Evolutionary conservation across 495 filamentous ascomycete species (phyloP), one percentile per base, ranked within the genome.

Genomic region (Podospora pseudopauciseta): DNA sequence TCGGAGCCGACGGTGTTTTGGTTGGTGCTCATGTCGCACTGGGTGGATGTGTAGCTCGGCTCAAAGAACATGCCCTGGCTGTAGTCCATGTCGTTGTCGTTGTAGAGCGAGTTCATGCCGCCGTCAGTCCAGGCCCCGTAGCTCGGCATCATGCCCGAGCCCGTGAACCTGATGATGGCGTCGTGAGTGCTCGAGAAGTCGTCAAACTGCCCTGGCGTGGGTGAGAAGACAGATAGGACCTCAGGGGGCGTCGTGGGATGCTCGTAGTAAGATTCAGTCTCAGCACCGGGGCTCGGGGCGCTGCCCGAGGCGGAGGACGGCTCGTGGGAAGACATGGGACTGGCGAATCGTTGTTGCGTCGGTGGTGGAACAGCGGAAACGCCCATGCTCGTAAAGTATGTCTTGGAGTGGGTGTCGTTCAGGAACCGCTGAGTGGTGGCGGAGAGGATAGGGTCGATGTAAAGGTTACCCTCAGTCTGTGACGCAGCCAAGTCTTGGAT

Each of bases 241-340:
- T 78, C 80, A 20, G 73, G 70, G 4, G 77, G 79, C 6, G 81
- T 80, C 54, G 71, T 68, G 16, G 76, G 79, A n/a, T 72, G 19
- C 49, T 75, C 69, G 65, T 76, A 73, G 67, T 73, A 77, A 39
- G 75, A 76, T 58, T 81, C 80, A 44, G 72, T 71, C 15, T 82
- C 81, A 2, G 77, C 65, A 19, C n/a, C 55, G 9, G 80, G 81
- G 30, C 80, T 82, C 30, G 72, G 71, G 20, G 67, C 69, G 61
- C 74, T 77, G 60, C 77, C 76, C n/a, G 74, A 76, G 0, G 80
- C 76, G 19, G 78, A 77, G 3, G 79, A 76, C 55, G 74, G 72
- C 26, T 80, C 74, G 49, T 64, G 65, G 7, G 71, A 71, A 1
- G 79, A 75, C 63, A 77, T 67, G 72, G 81, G 71, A 72, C 79